Evolutionary conservation across 192 early-diverging fungal species (phyloP).

Genomic region (Coemansia sp.): DNA sequence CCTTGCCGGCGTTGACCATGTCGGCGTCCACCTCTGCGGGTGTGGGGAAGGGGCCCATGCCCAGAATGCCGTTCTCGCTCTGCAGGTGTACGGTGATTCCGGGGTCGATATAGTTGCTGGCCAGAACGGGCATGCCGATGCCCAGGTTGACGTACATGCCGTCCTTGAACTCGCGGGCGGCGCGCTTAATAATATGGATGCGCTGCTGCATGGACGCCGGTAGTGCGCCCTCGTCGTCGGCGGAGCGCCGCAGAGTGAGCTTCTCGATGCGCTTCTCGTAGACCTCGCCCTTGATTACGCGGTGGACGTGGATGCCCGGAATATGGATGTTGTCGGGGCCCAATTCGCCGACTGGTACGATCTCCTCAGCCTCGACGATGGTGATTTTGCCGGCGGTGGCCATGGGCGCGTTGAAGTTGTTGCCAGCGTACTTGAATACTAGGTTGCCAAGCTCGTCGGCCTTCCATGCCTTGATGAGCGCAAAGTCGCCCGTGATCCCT

Average conservation of each 20-base stretch:
- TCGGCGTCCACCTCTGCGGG: constrained; percentile 73
- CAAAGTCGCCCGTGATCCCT: constrained; percentile 72
- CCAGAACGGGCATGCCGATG: constrained; percentile 80
- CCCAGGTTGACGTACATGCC: constrained; percentile 76
- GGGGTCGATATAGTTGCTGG: constrained; percentile 70
- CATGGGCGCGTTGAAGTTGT: constrained; percentile 79
- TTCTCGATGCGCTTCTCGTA: constrained; percentile 77
- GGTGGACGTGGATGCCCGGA: constrained; percentile 72
- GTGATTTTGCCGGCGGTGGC: constrained; percentile 73
- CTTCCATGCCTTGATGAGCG: constrained; percentile 85
- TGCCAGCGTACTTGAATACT: constrained; percentile 67
- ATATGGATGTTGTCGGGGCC: constrained; percentile 73
- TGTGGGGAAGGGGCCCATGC: constrained; percentile 74
- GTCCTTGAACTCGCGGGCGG: constrained; percentile 76
- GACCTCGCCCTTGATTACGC: constrained; percentile 66
- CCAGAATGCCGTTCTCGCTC: constrained; percentile 79
- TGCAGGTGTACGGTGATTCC: constrained; percentile 73
- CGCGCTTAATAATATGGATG: constrained; percentile 72
- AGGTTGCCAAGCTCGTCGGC: constrained; percentile 76
- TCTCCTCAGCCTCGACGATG: constrained; percentile 79
- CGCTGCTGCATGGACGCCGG: constrained; percentile 52
- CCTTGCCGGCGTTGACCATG: constrained; percentile 81
- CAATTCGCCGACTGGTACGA: constrained; percentile 69
- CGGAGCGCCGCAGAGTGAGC: constrained; percentile 57
- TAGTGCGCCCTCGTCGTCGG: constrained; percentile 25